Percentiles rank a stretch among this genome's conserved stretches.
phyloP scores from a whole-genome alignment of 768 basidiomycete genomes.

The Daedaleopsis sinensis region DNA sequence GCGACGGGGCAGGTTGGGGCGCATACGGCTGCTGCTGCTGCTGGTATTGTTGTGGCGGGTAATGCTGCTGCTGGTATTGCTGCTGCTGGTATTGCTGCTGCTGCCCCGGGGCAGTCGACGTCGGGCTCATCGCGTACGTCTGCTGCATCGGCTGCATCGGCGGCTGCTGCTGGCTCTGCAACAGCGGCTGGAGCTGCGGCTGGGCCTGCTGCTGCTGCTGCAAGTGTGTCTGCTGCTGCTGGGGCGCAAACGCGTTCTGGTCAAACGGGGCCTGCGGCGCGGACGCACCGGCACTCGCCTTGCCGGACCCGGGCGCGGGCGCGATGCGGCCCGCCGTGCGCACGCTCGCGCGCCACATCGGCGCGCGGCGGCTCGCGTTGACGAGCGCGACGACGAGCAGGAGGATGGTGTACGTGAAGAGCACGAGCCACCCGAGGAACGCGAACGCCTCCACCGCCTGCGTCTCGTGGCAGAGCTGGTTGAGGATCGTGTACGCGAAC shows the following conservation, averaged over 20 bases:
- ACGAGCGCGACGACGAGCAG: conserved; percentile 20
- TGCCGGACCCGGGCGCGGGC: background rate
- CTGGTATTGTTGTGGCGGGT: background rate
- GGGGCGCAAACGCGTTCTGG: background rate
- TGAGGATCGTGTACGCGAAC: conserved; percentile 17
- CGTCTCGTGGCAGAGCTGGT: conserved; percentile 28
- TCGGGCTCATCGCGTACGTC: background rate
- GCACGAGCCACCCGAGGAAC: conserved; percentile 29
- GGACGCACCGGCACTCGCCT: background rate
- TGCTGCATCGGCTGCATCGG: too few species aligned
- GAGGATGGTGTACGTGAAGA: conserved; percentile 14
- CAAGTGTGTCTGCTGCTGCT: background rate
- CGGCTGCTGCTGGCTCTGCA: background rate
- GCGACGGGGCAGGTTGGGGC: conserved; percentile 4
- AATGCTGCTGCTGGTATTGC: background rate
- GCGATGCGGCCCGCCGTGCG: conserved; percentile 1
- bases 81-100: background rate
- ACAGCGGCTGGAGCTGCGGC: background rate
- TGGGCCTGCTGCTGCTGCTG: background rate
- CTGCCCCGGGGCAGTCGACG: background rate
- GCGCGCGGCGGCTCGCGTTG: conserved; percentile 7
- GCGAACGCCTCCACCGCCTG: conserved; percentile 32
- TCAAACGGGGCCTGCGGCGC: background rate
- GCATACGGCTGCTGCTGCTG: background rate
- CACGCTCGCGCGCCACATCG: conserved; percentile 19